Evolutionary conservation across 768 basidiomycete species (phyloP).

Genomic region (Leccinum obscurum): DNA sequence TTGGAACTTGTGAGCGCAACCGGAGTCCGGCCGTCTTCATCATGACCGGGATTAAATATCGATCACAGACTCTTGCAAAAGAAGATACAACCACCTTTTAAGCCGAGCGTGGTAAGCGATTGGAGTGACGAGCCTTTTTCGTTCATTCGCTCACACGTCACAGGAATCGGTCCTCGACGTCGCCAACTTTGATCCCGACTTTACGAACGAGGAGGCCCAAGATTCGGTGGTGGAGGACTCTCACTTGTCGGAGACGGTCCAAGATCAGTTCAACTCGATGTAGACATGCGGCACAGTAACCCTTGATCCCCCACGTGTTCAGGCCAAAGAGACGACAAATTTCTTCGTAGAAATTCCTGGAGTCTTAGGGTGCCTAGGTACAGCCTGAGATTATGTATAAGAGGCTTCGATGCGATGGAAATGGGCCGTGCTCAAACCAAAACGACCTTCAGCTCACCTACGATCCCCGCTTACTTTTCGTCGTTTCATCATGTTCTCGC

Average conservation of each 20-base stretch:
- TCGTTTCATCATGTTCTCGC: conserved; percentile 6
- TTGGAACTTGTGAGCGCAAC: conserved; percentile 66
- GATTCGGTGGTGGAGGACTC: conserved; percentile 97
- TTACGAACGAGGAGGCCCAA: conserved; percentile 91
- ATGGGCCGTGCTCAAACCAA: neutral
- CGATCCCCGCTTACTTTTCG: neutral
- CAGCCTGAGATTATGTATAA: neutral
- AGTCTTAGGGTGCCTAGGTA: neutral
- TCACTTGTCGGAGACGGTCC: conserved; percentile 90
- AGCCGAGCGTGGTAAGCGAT: conserved; percentile 84
- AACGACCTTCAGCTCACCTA: neutral
- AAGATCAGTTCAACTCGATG: conserved; percentile 82
- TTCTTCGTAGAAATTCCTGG: neutral
- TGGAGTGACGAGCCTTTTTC: neutral
- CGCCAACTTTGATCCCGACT: conserved; percentile 96
- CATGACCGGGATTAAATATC: conserved; percentile 3
- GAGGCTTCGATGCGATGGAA: neutral
- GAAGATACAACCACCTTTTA: conserved; percentile 97
- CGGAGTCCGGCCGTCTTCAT: neutral
- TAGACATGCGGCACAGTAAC: neutral
- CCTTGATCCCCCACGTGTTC: neutral
- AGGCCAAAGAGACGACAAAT: neutral
- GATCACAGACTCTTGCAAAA: conserved; percentile 70
- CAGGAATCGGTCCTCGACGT: conserved; percentile 93
- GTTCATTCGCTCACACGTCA: conserved; percentile 7